Evolutionary conservation across 75 land plant genomes (phyloP).

Genomic region (Pinus tabuliformis): DNA sequence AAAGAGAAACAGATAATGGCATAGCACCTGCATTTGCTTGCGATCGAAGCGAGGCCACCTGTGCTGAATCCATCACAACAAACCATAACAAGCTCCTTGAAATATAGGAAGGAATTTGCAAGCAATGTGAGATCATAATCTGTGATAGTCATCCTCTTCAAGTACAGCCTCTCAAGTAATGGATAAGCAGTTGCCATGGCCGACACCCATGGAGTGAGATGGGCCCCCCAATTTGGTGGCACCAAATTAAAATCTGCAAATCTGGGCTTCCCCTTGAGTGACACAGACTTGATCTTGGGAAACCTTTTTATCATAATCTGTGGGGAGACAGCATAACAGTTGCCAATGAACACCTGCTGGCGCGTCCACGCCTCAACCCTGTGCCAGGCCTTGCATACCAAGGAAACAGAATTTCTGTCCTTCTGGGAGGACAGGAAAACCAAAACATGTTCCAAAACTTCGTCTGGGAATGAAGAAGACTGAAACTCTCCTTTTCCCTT

Average conservation of each 20-base stretch:
- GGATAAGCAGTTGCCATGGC: constrained; percentile 53
- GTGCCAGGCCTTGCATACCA: constrained; percentile 73
- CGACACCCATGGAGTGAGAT: constrained; percentile 62
- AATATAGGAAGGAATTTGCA: constrained; percentile 46
- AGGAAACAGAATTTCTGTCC: constrained; percentile 58
- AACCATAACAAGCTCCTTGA: constrained; percentile 50
- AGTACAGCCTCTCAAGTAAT: constrained; percentile 53
- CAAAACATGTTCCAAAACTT: constrained; percentile 60
- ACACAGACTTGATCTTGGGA: constrained; percentile 36
- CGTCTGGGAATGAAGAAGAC: constrained; percentile 48
- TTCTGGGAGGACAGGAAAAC: constrained; percentile 34
- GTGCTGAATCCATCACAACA: constrained; percentile 94
- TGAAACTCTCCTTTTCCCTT: constrained; percentile 1
- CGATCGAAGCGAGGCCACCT: constrained; percentile 57
- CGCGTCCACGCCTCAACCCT: constrained; percentile 51
- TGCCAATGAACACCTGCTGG: constrained; percentile 50
- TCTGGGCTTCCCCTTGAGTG: constrained; percentile 75
- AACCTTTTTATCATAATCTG: constrained; percentile 43
- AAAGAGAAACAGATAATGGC: no score
- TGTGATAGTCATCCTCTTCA: constrained; percentile 79
- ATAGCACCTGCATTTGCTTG: constrained; percentile 63
- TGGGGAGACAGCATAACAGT: constrained; percentile 82
- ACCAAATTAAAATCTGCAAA: constrained; percentile 83
- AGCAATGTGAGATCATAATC: constrained; percentile 52
- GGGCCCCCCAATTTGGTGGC: constrained; percentile 82